Conservation (phyloP, 768 basidiomycete genomes). For the Trametes cubensis region DNA sequence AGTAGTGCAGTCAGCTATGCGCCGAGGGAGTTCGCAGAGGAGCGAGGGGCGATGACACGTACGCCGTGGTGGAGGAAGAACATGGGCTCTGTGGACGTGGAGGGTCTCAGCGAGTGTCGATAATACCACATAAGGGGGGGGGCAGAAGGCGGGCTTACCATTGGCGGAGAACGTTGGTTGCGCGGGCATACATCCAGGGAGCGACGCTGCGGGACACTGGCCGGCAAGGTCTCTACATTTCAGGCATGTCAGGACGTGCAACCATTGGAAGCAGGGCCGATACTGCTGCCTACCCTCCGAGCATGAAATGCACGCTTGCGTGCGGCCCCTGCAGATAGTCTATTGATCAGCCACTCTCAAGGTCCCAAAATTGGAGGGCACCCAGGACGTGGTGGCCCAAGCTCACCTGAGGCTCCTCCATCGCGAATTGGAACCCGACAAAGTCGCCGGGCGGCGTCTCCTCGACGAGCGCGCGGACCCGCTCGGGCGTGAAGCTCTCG, state of each 20-base stretch:
- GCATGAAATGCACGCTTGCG: constrained; percentile 35
- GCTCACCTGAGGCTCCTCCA: constrained; percentile 36
- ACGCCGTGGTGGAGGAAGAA: constrained; percentile 43
- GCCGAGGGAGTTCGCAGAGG: not conserved
- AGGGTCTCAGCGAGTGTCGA: too few species aligned
- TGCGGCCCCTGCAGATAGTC: constrained; percentile 36
- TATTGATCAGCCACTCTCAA: too few species aligned
- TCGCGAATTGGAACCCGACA: constrained; percentile 34
- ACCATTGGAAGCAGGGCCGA: too few species aligned
- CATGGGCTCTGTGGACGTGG: constrained; percentile 33
- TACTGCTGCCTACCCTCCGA: constrained; percentile 34
- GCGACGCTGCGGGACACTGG: constrained; percentile 32
- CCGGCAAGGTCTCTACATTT: constrained; percentile 37
- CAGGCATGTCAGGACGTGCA: too few species aligned
- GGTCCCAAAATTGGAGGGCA: too few species aligned
- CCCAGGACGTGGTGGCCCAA: too few species aligned
- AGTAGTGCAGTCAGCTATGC: not conserved
- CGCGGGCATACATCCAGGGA: constrained; percentile 26
- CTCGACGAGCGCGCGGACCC: constrained; percentile 30
- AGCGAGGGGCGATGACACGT: not conserved
- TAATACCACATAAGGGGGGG: too few species aligned
- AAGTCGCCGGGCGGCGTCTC: constrained; percentile 35
- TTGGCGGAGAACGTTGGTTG: constrained; percentile 38
- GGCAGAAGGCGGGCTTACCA: constrained; percentile 24
- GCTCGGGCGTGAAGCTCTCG: constrained; percentile 30